phyloP scores from a whole-genome alignment of 176 grass and related monocot genomes.

The Pharus latifolius region DNA sequence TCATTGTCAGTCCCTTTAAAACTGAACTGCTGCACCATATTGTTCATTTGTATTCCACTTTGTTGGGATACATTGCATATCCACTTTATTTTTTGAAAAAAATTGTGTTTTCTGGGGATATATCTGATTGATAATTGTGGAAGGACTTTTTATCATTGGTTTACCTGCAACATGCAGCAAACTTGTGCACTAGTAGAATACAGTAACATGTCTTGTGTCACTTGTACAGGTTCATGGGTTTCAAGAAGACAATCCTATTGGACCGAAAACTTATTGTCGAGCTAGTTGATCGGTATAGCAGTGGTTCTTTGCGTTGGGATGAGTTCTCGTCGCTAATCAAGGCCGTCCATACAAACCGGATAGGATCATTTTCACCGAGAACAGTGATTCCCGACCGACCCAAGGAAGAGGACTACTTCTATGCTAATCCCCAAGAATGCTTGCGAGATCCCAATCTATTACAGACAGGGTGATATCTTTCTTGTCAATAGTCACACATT shows the following conservation, averaged over 20 bases:
- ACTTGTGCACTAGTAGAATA: background rate
- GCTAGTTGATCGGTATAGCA: constrained; percentile 61
- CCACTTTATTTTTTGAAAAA: no score
- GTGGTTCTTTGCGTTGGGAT: constrained; percentile 66
- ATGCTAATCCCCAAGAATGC: constrained; percentile 87
- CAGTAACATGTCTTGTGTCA: background rate
- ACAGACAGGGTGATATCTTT: constrained; percentile 18
- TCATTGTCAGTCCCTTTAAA: background rate
- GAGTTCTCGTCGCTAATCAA: constrained; percentile 67
- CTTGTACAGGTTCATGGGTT: constrained; percentile 67
- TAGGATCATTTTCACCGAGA: constrained; percentile 51
- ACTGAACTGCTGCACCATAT: background rate
- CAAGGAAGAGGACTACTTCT: constrained; percentile 97
- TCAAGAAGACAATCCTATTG: constrained; percentile 74
- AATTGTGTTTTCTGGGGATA: background rate
- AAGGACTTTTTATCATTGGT: background rate
- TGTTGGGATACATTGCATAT: no score
- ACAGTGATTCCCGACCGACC: constrained; percentile 59
- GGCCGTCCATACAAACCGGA: constrained; percentile 49
- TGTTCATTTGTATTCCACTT: no score
- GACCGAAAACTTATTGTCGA: constrained; percentile 65
- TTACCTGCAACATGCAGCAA: background rate
- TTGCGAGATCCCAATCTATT: constrained; percentile 29
- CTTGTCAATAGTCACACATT: background rate
- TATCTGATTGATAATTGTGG: background rate